These are phyloP conservation scores for Pichia exigua DNA, from an alignment of 805 yeast genomes.

Conservation along the genomic window DNA sequence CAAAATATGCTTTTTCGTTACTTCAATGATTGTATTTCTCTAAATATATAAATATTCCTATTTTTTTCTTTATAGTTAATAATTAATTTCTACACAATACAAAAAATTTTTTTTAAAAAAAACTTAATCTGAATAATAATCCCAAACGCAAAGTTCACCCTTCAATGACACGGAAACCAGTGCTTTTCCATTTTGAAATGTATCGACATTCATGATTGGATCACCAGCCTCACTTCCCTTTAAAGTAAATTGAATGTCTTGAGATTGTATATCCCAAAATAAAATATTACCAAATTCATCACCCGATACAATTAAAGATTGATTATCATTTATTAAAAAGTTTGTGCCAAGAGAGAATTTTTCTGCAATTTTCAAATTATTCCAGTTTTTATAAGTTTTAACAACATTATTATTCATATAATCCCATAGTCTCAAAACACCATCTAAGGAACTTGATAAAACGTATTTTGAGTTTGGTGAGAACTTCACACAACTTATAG, in stretches of 20 bases:
- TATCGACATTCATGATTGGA: conserved; percentile 36
- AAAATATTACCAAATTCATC: conserved; percentile 46
- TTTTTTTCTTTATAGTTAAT: background rate
- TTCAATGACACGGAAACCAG: conserved; percentile 28
- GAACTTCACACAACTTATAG: conserved; percentile 65
- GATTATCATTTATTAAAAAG: conserved; percentile 34
- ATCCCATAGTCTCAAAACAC: conserved; percentile 76
- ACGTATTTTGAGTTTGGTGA: conserved; percentile 78
- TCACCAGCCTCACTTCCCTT: conserved; percentile 12
- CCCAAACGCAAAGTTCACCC: conserved; percentile 27
- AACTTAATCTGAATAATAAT: background rate
- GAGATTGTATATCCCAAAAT: conserved; percentile 64
- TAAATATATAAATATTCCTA: background rate
- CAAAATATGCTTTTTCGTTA: background rate
- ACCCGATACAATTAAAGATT: conserved; percentile 49
- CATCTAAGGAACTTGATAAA: conserved; percentile 74
- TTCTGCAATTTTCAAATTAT: conserved; percentile 33
- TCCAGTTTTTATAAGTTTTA: conserved; percentile 41
- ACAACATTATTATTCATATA: conserved; percentile 74
- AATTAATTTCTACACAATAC: background rate
- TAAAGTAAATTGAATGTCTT: conserved; percentile 32
- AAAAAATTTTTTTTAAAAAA: background rate
- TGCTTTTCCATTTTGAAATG: conserved; percentile 29
- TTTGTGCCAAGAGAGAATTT: conserved; percentile 46
- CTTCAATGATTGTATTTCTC: background rate